Percentiles rank a stretch among this genome's conserved stretches.
phyloP scores from a whole-genome alignment of 805 yeast genomes.

The Schwanniomyces pseudopolymorphus region DNA sequence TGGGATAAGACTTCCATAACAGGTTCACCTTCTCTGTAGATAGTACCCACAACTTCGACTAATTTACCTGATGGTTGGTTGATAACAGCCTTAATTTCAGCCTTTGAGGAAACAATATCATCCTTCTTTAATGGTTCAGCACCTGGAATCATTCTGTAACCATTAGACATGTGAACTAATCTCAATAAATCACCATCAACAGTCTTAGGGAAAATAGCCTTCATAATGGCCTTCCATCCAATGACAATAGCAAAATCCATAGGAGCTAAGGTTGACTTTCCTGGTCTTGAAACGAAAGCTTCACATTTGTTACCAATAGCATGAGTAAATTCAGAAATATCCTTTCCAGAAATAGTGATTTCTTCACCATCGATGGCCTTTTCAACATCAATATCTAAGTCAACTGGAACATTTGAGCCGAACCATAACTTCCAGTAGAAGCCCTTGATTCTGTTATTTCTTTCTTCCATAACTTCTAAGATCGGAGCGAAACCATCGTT shows the following conservation, averaged over 20 bases:
- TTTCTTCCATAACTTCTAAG: constrained; percentile 81
- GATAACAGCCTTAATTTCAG: constrained; percentile 83
- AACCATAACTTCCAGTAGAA: constrained; percentile 99
- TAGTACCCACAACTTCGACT: constrained; percentile 91
- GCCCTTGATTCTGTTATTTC: constrained; percentile 90
- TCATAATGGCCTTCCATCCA: constrained; percentile 98
- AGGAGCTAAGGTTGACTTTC: constrained; percentile 86
- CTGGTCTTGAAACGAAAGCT: constrained; percentile 87
- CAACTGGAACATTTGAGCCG: constrained; percentile 57
- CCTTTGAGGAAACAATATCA: constrained; percentile 78
- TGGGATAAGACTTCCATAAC: constrained; percentile 94
- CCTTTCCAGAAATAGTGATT: constrained; percentile 67
- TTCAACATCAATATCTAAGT: constrained; percentile 70
- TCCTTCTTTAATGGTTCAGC: constrained; percentile 87
- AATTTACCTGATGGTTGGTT: constrained; percentile 93
- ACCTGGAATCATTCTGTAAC: constrained; percentile 90
- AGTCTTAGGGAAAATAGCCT: constrained; percentile 94
- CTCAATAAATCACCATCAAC: constrained; percentile 96
- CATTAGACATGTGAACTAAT: constrained; percentile 92
- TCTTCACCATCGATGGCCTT: constrained; percentile 69
- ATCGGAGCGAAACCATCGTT: constrained; percentile 95
- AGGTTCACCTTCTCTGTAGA: constrained; percentile 70
- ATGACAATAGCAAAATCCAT: constrained; percentile 99
- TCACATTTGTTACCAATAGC: constrained; percentile 97
- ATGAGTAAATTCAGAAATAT: constrained; percentile 88